These are phyloP conservation scores for Gillenia trifoliata DNA, from an alignment of 306 rosid genomes.

Conservation along the genomic window DNA sequence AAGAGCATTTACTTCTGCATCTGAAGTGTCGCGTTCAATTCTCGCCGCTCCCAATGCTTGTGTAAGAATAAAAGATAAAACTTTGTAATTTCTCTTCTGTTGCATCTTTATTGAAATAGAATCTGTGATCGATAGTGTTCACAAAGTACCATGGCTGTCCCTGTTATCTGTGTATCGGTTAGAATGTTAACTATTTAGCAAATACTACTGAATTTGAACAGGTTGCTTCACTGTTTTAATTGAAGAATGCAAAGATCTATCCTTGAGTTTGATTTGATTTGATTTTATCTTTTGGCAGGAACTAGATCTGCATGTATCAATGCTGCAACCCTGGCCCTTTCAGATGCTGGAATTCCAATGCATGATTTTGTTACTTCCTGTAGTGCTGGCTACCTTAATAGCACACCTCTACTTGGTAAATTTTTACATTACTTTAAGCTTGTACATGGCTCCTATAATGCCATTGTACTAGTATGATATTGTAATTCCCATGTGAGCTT, in stretches of 20 bases:
- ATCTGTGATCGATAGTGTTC: background rate
- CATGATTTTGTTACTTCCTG: slow-evolving; percentile 89
- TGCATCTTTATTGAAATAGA: background rate
- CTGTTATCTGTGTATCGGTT: background rate
- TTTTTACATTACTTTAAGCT: background rate
- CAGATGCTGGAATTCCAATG: slow-evolving; percentile 97
- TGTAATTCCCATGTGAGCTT: background rate
- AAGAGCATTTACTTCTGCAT: too few species aligned
- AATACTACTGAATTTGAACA: background rate
- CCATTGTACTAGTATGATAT: background rate
- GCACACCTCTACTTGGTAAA: slow-evolving; percentile 80
- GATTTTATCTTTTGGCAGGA: slow-evolving; percentile 39
- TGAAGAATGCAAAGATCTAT: background rate
- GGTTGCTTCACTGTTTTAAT: background rate
- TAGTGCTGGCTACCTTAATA: slow-evolving; percentile 87
- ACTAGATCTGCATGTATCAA: slow-evolving; percentile 93
- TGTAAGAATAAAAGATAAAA: too few species aligned
- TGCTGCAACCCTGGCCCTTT: slow-evolving; percentile 95
- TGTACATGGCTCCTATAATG: background rate
- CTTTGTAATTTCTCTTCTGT: too few species aligned
- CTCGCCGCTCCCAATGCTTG: too few species aligned
- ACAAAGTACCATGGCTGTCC: background rate
- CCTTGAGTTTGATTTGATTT: slow-evolving; percentile 1
- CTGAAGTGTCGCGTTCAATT: too few species aligned
- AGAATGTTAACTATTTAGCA: background rate